Conservation (phyloP, 2,329 filamentous ascomycete genomes). For the Curvularia hawaiiensis region DNA sequence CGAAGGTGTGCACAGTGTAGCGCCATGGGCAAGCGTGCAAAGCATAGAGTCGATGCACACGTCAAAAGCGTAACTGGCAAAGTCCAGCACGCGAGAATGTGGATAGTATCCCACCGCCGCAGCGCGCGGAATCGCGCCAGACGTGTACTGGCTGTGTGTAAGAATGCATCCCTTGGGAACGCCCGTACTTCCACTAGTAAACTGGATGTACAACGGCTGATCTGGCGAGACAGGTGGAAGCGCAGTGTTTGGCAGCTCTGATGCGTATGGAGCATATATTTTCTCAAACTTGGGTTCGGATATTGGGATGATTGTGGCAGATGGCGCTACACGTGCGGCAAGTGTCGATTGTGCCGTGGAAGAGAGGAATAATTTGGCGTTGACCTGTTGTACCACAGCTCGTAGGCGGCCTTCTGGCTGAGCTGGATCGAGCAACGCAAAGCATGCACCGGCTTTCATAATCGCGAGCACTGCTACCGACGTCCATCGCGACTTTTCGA, state of each 20-base stretch:
- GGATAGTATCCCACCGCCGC: slow-evolving; percentile 40
- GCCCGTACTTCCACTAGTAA: slow-evolving; percentile 46
- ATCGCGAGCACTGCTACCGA: slow-evolving; percentile 47
- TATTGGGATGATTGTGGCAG: slow-evolving; percentile 41
- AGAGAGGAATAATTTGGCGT: slow-evolving; percentile 34
- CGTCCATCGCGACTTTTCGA: slow-evolving; percentile 50
- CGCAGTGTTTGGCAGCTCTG: slow-evolving; percentile 34
- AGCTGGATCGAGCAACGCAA: slow-evolving; percentile 44
- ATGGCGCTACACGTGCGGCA: slow-evolving; percentile 36
- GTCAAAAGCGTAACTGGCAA: slow-evolving; percentile 48
- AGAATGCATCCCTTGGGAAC: slow-evolving; percentile 44
- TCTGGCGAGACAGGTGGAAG: slow-evolving; percentile 35
- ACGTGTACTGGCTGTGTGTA: slow-evolving; percentile 43
- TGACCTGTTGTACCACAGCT: slow-evolving; percentile 39
- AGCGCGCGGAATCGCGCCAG: slow-evolving; percentile 43
- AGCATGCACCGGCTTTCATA: slow-evolving; percentile 49
- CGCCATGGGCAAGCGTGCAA: slow-evolving; percentile 41
- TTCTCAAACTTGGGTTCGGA: slow-evolving; percentile 41
- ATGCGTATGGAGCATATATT: slow-evolving; percentile 33
- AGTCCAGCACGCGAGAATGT: slow-evolving; percentile 44
- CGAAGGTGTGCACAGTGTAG: slow-evolving; percentile 45
- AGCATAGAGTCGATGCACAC: slow-evolving; percentile 46
- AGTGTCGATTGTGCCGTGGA: slow-evolving; percentile 38
- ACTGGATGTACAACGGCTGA: slow-evolving; percentile 42
- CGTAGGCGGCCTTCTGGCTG: slow-evolving; percentile 43